A percentile compares a stretch with the other conserved stretches of the same genome.
These are phyloP conservation scores for Fraxinus ornus DNA, from an alignment of 305 asterid genomes.

Conservation along the genomic window DNA sequence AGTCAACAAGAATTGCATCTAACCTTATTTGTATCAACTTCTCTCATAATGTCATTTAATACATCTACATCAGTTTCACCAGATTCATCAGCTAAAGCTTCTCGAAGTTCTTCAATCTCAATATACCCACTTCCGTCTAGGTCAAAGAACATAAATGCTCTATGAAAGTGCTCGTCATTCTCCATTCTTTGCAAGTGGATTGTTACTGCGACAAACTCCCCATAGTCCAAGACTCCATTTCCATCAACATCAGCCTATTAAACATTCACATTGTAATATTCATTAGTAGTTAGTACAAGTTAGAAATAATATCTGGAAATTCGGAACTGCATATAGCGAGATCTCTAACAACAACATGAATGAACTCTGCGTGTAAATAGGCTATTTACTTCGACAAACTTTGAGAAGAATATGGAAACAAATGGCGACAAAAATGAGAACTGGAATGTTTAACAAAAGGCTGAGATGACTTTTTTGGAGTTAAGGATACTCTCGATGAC, in stretches of 20 bases:
- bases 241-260: constrained; percentile 94
- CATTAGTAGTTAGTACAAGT: constrained; percentile 10
- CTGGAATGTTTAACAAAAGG: not conserved
- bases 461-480: not conserved
- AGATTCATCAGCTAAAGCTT: constrained; percentile 76
- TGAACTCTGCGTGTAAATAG: not conserved
- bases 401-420: not conserved
- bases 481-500: not conserved
- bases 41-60: constrained; percentile 74
- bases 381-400: not conserved
- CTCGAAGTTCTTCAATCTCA: constrained; percentile 77
- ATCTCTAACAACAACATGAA: not conserved
- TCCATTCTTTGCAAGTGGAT: constrained; percentile 95
- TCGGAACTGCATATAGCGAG: not conserved
- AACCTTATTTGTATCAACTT: constrained; percentile 95
- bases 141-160: constrained; percentile 93
- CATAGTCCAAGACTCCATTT: constrained; percentile 88
- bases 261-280: constrained; percentile 7
- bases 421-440: not conserved
- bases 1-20: constrained; percentile 3
- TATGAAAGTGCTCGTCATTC: constrained; percentile 84
- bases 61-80: constrained; percentile 72
- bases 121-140: constrained; percentile 86
- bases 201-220: constrained; percentile 97
- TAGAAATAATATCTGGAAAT: not conserved